Evolutionary conservation across 768 basidiomycete genomes (phyloP), one percentile per base, ranked within the genome.

Genomic region (Russula griseocarnosa): DNA sequence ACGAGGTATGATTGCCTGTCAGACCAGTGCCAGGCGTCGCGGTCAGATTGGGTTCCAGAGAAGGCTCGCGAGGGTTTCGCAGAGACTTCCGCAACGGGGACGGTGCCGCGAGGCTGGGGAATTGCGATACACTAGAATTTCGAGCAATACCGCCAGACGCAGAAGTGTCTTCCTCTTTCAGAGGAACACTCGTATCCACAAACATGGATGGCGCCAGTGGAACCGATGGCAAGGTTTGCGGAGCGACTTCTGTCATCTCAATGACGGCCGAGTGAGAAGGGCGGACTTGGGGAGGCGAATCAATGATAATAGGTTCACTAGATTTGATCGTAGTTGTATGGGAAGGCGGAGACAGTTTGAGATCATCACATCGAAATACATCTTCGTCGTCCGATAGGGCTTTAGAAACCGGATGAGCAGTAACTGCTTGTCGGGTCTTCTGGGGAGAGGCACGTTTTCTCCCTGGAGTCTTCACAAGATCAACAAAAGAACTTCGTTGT

Each of bases 401-500:
- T 59, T 87, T 79, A 28, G 49, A 14, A 18, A 40, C 54, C 8
- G 57, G 16, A 36, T 65, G 49, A 46, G 60, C 20, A 20, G 53
- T 34, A 13, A 72, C 66, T 28, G 72, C 75, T n/a, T 78, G 71
- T 67, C 83, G 83, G 20, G 81, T 77, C 67, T 80, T 82, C 68
- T 79, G 82, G 4, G 77, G 75, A 16, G 79, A 73, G 54, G 77
- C 79, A 74, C 82, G 89, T 73, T 83, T 90, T 50, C 90, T 82
- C 34, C 88, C 86, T 16, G 91, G 91, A 1, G 92, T 93, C 75
- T 93, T 93, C 3, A 93, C 83, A 20, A 93, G 80, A 58, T 92
- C 89, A 47, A 90, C 85, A 18, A 92, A 81, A 9, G 84, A 82
- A 53, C 90, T 92, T 46, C 16, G 14, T 49, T 22, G 59, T 26